phyloP scores from a whole-genome alignment of 2,329 filamentous ascomycete genomes.

The Trichoderma koningiopsis region DNA sequence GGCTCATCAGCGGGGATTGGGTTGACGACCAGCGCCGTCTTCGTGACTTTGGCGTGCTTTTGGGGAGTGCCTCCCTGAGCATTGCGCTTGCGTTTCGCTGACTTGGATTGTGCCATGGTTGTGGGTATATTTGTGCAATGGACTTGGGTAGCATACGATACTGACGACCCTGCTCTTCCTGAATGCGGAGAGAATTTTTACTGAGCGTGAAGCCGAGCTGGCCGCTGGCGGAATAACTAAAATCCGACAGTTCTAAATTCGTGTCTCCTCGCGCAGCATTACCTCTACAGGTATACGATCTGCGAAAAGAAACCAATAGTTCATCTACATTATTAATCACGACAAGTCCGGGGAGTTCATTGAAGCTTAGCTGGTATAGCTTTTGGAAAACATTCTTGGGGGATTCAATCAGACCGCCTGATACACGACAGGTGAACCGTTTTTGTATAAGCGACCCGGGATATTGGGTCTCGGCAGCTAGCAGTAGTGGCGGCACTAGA shows the following conservation, averaged over 20 bases:
- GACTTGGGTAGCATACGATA: neutral
- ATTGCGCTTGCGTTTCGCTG: slow-evolving; percentile 50
- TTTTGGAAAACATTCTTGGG: too few species aligned
- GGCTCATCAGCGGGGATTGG: slow-evolving; percentile 42
- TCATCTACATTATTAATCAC: neutral
- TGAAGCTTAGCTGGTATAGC: neutral
- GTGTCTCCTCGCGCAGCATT: neutral
- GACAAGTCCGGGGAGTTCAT: neutral
- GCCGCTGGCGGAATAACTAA: neutral
- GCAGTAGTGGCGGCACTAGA: neutral
- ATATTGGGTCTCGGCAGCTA: neutral
- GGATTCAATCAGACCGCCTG: neutral
- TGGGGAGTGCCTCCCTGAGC: slow-evolving; percentile 39
- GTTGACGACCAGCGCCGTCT: slow-evolving; percentile 37
- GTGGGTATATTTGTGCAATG: slow-evolving; percentile 32
- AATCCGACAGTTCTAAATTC: neutral
- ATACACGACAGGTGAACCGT: neutral
- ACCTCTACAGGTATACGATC: neutral
- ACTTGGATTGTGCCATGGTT: slow-evolving; percentile 51
- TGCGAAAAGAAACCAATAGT: neutral
- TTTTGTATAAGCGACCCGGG: neutral
- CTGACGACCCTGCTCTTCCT: neutral
- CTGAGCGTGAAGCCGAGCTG: neutral
- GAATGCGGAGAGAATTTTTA: neutral
- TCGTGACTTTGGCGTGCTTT: slow-evolving; percentile 46